Evolutionary conservation across 331 rosid species (phyloP), one percentile per base, ranked within the genome.

Genomic region (Quercus tomentella): DNA sequence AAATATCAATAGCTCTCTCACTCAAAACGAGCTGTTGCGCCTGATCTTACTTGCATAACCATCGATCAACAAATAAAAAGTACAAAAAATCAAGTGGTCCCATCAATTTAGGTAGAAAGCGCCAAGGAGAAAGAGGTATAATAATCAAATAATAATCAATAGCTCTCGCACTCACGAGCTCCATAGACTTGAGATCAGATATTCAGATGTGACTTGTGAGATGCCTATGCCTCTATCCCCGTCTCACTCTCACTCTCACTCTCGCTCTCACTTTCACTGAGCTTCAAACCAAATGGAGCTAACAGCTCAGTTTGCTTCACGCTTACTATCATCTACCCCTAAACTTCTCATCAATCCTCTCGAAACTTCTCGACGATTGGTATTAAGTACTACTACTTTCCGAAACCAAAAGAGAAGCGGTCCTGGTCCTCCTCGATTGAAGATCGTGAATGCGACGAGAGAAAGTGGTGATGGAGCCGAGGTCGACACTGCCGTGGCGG

Each of bases 391-490:
- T 37, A 37, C 51, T 83, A 71, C 33, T 80, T 54, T 77, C 23
- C 68, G 77, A 11, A 7, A 11, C 10, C 57, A 4, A 28, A 61
- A 73, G 35, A 58, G 41, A 45, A 0, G 54, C 26, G 6, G 23
- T 56, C 60, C 33, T 45, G 25, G 26, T 58, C 4, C 37, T 66
- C 76, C 82, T 2, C 5, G 72, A 33, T 66, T 33, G 22, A 3
- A 56, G 28, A 84, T 77, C 23, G 80, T 71, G 58, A 82, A 82
- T 73, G 90, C 89, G 14, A 68, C 30, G 20, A 68, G 30, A 16
- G 81, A 77, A 6, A 78, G 75, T 4, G 79, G 76, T 2, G 80
- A 71, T 6, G 80, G 26, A 25, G 22, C 81, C 7, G 79, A 83
- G 28, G 80, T 60, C 20, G 81, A 82, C 1, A 82, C 88, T 26